These are phyloP conservation scores for Chalaropsis ovoidea DNA, from an alignment of 2,329 filamentous ascomycete genomes.

Conservation along the genomic window DNA sequence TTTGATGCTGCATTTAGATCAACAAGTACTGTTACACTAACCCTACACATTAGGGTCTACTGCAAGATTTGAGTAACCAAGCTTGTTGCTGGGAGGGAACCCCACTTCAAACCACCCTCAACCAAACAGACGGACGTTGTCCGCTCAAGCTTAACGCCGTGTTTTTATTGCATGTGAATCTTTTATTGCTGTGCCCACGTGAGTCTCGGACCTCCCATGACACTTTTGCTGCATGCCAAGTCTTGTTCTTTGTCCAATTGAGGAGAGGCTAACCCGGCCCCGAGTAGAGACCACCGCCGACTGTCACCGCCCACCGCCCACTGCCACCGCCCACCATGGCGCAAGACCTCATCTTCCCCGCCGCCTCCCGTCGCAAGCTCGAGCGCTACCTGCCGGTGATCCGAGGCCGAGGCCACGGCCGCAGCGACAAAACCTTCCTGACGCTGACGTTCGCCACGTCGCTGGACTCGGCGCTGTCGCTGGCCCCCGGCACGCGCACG, in stretches of 20 bases:
- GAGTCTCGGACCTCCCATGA: not conserved
- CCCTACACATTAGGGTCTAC: not conserved
- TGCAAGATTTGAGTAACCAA: not conserved
- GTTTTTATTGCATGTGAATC: not conserved
- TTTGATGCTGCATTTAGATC: no score
- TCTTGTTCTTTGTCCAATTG: no score
- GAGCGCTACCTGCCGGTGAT: conserved; percentile 32
- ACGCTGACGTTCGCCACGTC: conserved; percentile 88
- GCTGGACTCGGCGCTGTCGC: conserved; percentile 68
- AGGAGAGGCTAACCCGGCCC: not conserved
- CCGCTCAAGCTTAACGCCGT: not conserved
- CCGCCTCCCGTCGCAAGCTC: conserved; percentile 31
- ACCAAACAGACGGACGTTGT: not conserved
- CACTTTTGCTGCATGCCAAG: not conserved
- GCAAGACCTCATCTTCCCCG: conserved; percentile 32
- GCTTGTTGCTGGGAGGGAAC: not conserved
- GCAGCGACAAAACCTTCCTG: conserved; percentile 38
- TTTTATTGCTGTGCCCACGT: not conserved
- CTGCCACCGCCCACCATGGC: conserved; percentile 29
- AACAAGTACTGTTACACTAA: not conserved
- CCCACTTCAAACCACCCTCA: conserved; percentile 3
- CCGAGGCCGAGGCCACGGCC: not conserved
- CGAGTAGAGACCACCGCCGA: not conserved
- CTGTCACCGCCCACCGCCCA: not conserved
- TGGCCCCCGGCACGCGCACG: conserved; percentile 71